A percentile compares a stretch with the other conserved stretches of the same genome.
Conservation (phyloP, 2,329 filamentous ascomycete species). For the Dothistroma pini region DNA sequence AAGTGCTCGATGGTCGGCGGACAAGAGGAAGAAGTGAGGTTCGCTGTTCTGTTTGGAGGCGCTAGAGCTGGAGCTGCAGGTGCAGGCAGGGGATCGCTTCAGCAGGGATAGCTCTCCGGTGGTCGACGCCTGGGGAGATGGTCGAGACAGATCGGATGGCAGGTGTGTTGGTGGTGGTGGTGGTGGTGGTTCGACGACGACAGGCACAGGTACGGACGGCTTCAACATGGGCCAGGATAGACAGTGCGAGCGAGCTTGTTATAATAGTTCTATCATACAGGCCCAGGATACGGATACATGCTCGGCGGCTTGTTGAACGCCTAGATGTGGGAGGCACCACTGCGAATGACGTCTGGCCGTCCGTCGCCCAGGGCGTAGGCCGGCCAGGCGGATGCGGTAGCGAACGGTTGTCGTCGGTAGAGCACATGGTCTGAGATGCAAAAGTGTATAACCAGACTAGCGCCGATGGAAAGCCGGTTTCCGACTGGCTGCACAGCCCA, state of each 20-base stretch:
- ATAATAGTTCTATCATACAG: no score
- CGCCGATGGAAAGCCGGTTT: background rate
- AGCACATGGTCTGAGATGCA: background rate
- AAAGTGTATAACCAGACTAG: background rate
- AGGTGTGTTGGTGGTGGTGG: background rate
- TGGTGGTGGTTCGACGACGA: background rate
- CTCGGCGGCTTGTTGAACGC: background rate
- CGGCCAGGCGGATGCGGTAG: background rate
- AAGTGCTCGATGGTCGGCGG: constrained; percentile 13
- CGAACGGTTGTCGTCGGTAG: background rate
- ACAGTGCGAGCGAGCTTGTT: background rate
- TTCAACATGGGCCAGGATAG: no score
- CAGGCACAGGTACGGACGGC: background rate
- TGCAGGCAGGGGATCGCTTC: constrained; percentile 5
- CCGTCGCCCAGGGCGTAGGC: background rate
- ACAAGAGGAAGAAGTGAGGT: constrained; percentile 23
- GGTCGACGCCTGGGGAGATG: background rate
- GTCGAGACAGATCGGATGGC: background rate
- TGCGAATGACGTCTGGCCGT: background rate
- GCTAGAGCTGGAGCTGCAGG: constrained; percentile 14
- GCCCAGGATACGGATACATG: background rate
- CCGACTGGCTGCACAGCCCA: background rate
- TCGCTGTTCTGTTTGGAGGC: constrained; percentile 8
- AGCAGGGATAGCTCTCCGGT: background rate
- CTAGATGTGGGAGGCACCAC: background rate